phyloP scores from a whole-genome alignment of 2,329 filamentous ascomycete species.

The Penicillium sp. region DNA sequence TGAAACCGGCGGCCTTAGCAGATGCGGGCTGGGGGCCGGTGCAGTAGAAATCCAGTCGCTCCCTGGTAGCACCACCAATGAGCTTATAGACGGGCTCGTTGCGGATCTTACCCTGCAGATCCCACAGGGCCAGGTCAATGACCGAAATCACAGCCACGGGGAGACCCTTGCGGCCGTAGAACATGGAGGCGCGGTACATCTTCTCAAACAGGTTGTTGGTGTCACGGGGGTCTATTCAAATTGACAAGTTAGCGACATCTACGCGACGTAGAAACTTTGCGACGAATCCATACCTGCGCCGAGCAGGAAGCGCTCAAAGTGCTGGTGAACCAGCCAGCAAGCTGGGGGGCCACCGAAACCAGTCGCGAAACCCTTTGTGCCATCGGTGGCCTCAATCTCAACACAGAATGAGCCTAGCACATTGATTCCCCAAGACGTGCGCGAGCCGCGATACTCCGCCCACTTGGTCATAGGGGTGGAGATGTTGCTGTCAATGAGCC shows the following conservation, averaged over 20 bases:
- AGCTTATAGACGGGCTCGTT: constrained; percentile 94
- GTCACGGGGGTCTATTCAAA: constrained; percentile 73
- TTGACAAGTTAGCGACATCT: background rate
- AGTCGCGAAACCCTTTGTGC: constrained; percentile 91
- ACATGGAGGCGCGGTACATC: constrained; percentile 96
- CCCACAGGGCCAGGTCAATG: constrained; percentile 91
- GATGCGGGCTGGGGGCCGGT: constrained; percentile 83
- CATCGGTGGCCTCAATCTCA: constrained; percentile 85
- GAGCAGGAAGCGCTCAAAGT: constrained; percentile 90
- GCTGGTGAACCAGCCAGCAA: constrained; percentile 91
- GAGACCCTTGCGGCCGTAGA: constrained; percentile 92
- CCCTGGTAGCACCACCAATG: constrained; percentile 86
- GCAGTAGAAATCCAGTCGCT: constrained; percentile 89
- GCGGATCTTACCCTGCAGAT: constrained; percentile 86
- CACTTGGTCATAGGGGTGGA: constrained; percentile 90
- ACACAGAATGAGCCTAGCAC: constrained; percentile 90
- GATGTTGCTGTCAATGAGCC: constrained; percentile 90
- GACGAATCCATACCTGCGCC: constrained; percentile 62
- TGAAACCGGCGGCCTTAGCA: constrained; percentile 85
- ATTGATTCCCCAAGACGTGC: constrained; percentile 95
- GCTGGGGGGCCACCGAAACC: constrained; percentile 92
- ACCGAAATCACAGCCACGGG: constrained; percentile 91
- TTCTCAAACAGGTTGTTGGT: constrained; percentile 93
- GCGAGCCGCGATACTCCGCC: constrained; percentile 82
- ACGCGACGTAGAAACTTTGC: background rate